Evolutionary conservation across 768 basidiomycete genomes (phyloP).

Genomic region (Sporobolomyces pararoseus): DNA sequence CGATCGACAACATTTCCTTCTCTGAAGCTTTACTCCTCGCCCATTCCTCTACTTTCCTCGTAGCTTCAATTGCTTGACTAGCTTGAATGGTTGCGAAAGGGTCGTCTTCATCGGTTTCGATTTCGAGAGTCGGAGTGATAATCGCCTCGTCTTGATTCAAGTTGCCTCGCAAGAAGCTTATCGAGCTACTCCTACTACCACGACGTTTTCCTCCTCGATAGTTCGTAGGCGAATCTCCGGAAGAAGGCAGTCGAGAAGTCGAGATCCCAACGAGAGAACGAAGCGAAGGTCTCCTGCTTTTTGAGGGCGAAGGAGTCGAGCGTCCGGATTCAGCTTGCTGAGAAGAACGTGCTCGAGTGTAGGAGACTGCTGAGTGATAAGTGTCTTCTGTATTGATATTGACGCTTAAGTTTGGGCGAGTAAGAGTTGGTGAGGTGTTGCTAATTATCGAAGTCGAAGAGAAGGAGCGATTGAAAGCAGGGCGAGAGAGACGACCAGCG

Average conservation of each 20-base stretch:
- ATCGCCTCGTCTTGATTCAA: not conserved
- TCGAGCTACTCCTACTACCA: slow-evolving; percentile 4
- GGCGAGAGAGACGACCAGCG: not conserved
- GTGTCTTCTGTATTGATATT: not conserved
- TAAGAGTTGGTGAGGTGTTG: not conserved
- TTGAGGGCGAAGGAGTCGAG: not conserved
- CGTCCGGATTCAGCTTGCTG: not conserved
- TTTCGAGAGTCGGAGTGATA: not conserved
- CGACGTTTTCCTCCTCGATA: not conserved
- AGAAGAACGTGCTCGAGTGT: not conserved
- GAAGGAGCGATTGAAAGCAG: not conserved
- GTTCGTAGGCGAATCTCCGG: not conserved
- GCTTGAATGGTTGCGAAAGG: slow-evolving; percentile 18
- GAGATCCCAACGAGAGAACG: not conserved
- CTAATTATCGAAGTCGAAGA: not conserved
- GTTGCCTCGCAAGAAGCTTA: slow-evolving; percentile 6
- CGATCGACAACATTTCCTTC: not conserved
- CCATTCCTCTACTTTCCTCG: slow-evolving; percentile 13
- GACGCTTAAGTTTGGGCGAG: not conserved
- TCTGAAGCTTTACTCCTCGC: not conserved
- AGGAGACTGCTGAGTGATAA: not conserved
- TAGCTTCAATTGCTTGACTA: not conserved
- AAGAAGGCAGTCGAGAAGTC: not conserved
- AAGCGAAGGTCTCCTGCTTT: not conserved
- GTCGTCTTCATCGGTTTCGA: slow-evolving; percentile 35